Conservation (phyloP, 306 rosid genomes). For the Albizia julibrissin region DNA sequence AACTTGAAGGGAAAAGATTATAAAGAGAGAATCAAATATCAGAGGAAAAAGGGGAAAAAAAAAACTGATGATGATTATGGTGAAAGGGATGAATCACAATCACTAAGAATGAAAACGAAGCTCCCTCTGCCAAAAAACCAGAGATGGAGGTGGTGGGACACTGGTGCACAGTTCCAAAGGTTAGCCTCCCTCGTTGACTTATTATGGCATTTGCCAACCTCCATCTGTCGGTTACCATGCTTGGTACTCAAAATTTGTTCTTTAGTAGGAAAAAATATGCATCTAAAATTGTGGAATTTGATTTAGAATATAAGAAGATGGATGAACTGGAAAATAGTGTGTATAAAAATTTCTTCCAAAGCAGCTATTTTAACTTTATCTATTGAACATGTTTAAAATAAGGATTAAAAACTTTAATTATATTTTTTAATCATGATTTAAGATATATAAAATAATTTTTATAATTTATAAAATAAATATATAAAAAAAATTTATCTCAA, state of each 20-base stretch:
- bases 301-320: background rate
- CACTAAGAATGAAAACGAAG: constrained; percentile 19
- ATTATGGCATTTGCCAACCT: constrained; percentile 48
- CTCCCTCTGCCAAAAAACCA: constrained; percentile 10
- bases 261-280: background rate
- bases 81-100: constrained; percentile 52
- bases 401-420: no score
- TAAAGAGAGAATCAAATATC: background rate
- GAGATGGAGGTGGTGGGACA: constrained; percentile 47
- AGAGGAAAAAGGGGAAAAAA: constrained; percentile 12
- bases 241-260: constrained; percentile 33
- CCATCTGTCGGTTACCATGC: constrained; percentile 70
- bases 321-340: background rate
- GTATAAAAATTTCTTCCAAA: background rate
- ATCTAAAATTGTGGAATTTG: background rate
- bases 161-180: constrained; percentile 47
- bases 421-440: no score
- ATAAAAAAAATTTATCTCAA: fast-evolving
- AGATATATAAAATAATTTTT: no score
- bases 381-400: no score
- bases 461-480: no score
- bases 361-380: constrained; percentile 34
- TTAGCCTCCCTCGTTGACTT: constrained; percentile 62
- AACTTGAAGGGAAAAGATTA: background rate
- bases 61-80: constrained; percentile 50